Evolutionary conservation across 352 stramenopile species (phyloP).

Genomic region (Pythium plurisporium): DNA sequence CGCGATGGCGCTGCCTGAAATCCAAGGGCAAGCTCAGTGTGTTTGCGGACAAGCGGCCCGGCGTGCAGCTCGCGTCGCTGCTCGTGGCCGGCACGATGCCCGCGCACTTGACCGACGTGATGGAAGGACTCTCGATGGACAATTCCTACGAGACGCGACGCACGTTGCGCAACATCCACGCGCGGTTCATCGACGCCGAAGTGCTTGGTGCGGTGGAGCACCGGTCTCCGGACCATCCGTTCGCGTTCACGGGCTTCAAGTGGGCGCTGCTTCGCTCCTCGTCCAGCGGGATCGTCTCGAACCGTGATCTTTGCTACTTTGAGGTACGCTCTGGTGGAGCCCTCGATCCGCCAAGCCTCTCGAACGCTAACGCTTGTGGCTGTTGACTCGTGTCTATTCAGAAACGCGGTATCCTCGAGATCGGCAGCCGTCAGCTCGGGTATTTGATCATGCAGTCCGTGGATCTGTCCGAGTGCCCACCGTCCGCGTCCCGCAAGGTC

Average conservation of each 20-base stretch:
- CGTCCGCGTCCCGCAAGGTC: neutral
- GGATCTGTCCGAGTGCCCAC: conserved; percentile 17
- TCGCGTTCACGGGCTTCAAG: conserved; percentile 20
- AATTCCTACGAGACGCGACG: conserved; percentile 13
- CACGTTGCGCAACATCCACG: conserved; percentile 10
- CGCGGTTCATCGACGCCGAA: conserved; percentile 18
- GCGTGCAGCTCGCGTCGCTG: neutral
- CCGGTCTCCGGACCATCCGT: conserved; percentile 5
- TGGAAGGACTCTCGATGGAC: conserved; percentile 20
- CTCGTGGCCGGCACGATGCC: conserved; percentile 14
- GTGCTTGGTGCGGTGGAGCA: conserved; percentile 18
- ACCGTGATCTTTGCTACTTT: conserved; percentile 20
- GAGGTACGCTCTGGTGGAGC: conserved; percentile 12
- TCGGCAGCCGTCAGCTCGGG: conserved; percentile 16
- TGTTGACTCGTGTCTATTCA: no score
- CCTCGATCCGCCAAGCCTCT: no score
- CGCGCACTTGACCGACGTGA: conserved; percentile 3
- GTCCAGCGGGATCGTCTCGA: conserved; percentile 11
- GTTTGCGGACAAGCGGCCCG: conserved; percentile 23
- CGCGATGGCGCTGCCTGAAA: conserved; percentile 33
- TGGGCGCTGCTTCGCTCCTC: conserved; percentile 11
- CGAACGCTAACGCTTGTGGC: no score
- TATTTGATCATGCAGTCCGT: conserved; percentile 22
- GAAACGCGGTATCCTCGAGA: conserved; percentile 15
- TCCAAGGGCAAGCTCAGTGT: conserved; percentile 27